A percentile compares a stretch with the other conserved stretches of the same genome.
phyloP scores from a whole-genome alignment of 805 yeast species.

The Hemisphaericaspora nanyangensis region DNA sequence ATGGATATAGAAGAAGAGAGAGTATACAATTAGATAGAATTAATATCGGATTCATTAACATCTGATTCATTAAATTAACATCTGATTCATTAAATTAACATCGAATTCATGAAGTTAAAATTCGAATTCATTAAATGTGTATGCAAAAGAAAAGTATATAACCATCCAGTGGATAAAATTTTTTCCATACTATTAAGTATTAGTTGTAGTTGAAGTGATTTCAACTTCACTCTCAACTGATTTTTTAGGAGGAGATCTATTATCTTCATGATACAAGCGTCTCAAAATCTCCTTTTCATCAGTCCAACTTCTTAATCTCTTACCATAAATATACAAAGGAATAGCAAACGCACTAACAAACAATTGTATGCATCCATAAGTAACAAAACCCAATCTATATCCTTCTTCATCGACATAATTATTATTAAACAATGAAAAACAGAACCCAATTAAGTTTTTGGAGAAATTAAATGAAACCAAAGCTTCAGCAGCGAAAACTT shows the following conservation, averaged over 20 bases:
- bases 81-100: too few relatives aligned
- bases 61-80: too few relatives aligned
- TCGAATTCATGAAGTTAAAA: too few relatives aligned
- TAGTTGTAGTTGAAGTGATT: too few relatives aligned
- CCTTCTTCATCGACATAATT: constrained; percentile 40
- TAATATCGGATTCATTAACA: too few relatives aligned
- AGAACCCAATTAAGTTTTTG: constrained; percentile 53
- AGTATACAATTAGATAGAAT: too few relatives aligned
- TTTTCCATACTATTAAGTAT: too few relatives aligned
- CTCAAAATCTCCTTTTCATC: constrained; percentile 43
- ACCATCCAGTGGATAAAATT: too few relatives aligned
- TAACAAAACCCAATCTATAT: constrained; percentile 43
- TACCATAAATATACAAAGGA: constrained; percentile 54
- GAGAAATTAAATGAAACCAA: constrained; percentile 53
- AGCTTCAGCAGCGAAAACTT: constrained; percentile 55
- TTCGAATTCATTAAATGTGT: too few relatives aligned
- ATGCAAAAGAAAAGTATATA: too few relatives aligned
- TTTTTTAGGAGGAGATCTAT: constrained; percentile 5
- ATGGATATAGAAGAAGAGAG: neutral
- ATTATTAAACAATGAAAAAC: constrained; percentile 55
- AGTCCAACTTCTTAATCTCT: constrained; percentile 47
- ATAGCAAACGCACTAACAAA: constrained; percentile 46
- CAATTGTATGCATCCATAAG: constrained; percentile 51
- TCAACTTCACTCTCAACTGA: too few relatives aligned
- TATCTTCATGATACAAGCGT: constrained; percentile 25